A percentile compares a stretch with the other conserved stretches of the same genome.
phyloP scores from a whole-genome alignment of 306 rosid species.

The Sophora flavescens region DNA sequence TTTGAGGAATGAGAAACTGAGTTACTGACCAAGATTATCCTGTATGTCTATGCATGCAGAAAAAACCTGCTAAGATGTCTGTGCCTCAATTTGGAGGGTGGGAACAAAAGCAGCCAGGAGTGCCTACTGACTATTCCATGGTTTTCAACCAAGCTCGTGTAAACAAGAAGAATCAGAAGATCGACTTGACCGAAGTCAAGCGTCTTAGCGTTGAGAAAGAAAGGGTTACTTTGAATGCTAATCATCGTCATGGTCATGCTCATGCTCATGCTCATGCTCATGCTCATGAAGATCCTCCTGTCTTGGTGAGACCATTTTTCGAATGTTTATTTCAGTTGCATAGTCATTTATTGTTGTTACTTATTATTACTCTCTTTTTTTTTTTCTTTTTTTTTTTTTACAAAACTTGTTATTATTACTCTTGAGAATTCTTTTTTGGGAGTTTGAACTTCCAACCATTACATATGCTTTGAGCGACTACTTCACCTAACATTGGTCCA shows the following conservation, averaged over 20 bases:
- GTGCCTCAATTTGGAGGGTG: slow-evolving; percentile 95
- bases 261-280: slow-evolving; percentile 28
- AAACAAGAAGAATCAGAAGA: slow-evolving; percentile 65
- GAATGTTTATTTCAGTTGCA: background rate
- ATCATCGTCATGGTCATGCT: slow-evolving; percentile 28
- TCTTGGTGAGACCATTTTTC: slow-evolving; percentile 21
- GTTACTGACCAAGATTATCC: background rate
- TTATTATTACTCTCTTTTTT: background rate
- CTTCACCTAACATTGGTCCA: slow-evolving; percentile 54
- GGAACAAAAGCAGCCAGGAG: slow-evolving; percentile 62
- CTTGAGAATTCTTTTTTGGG: background rate
- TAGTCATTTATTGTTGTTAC: background rate
- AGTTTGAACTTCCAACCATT: background rate
- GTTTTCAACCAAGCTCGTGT: slow-evolving; percentile 79
- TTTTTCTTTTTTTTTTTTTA: too few species aligned
- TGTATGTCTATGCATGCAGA: slow-evolving; percentile 46
- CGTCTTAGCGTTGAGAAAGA: slow-evolving; percentile 63
- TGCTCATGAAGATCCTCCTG: slow-evolving; percentile 30
- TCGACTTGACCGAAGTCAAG: slow-evolving; percentile 57
- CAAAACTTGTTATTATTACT: background rate
- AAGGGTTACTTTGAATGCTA: slow-evolving; percentile 28
- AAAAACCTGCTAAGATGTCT: slow-evolving; percentile 58
- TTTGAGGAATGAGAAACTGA: background rate
- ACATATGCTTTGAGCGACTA: background rate
- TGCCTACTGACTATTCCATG: slow-evolving; percentile 70